Percentiles rank a stretch among this genome's conserved stretches.
These are phyloP conservation scores for Bisporella sp. DNA, from an alignment of 2,329 filamentous ascomycete genomes.

Conservation along the genomic window DNA sequence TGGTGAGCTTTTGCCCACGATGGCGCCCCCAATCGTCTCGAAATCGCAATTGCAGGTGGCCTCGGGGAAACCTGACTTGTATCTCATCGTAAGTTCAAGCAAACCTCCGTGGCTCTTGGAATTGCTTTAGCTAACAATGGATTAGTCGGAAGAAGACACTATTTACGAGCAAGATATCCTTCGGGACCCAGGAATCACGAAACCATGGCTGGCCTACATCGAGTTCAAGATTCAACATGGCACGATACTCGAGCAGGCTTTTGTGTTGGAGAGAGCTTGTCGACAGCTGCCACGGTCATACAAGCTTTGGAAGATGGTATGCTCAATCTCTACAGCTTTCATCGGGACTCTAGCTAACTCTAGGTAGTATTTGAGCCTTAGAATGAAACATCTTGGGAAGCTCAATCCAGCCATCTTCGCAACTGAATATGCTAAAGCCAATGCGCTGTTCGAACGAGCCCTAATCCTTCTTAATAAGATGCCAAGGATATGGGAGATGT, in stretches of 20 bases:
- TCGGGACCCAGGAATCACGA: conserved; percentile 76
- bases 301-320: conserved; percentile 94
- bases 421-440: conserved; percentile 85
- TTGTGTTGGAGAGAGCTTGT: conserved; percentile 85
- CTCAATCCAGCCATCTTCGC: conserved; percentile 77
- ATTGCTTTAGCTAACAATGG: conserved; percentile 16
- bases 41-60: conserved; percentile 19
- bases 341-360: conserved; percentile 10
- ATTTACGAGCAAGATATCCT: conserved; percentile 95
- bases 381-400: conserved; percentile 71
- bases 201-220: conserved; percentile 93
- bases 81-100: conserved; percentile 27
- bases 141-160: conserved; percentile 76
- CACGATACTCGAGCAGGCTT: conserved; percentile 75
- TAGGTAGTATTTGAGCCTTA: conserved; percentile 72
- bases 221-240: conserved; percentile 87
- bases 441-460: conserved; percentile 86
- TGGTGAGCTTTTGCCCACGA: conserved; percentile 29
- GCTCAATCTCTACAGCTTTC: conserved; percentile 9
- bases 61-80: conserved; percentile 27
- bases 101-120: neutral
- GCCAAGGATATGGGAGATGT: conserved; percentile 98
- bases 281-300: conserved; percentile 86
- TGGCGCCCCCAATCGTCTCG: conserved; percentile 25
- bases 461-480: conserved; percentile 96